Percentiles rank a stretch among this genome's conserved stretches.
These are phyloP conservation scores for Hemerocallis citrina DNA, from an alignment of 106 monocot genomes.

Conservation along the genomic window DNA sequence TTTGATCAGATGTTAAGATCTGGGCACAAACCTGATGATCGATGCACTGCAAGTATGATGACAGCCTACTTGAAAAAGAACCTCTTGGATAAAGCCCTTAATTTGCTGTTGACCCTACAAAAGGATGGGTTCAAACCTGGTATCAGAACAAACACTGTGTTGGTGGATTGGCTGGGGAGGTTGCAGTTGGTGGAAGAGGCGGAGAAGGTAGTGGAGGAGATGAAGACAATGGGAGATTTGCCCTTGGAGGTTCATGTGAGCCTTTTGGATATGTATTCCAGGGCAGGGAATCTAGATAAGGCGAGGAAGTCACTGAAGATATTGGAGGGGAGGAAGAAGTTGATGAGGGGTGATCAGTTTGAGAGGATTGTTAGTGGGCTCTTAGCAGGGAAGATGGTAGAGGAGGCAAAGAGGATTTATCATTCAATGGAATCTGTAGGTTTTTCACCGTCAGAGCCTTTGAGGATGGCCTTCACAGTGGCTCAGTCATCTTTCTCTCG, in stretches of 20 bases:
- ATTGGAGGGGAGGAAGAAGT: slow-evolving; percentile 46
- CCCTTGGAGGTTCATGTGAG: slow-evolving; percentile 58
- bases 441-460: slow-evolving; percentile 31
- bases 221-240: slow-evolving; percentile 40
- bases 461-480: slow-evolving; percentile 25
- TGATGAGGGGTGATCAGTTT: slow-evolving; percentile 48
- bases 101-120: slow-evolving; percentile 59
- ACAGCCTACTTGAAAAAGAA: slow-evolving; percentile 58
- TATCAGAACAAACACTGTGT: slow-evolving; percentile 34
- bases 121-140: slow-evolving; percentile 67
- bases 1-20: slow-evolving; percentile 54
- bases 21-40: slow-evolving; percentile 60
- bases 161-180: slow-evolving; percentile 78
- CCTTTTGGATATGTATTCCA: slow-evolving; percentile 71
- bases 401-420: slow-evolving; percentile 52
- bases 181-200: slow-evolving; percentile 79
- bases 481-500: slow-evolving; percentile 26
- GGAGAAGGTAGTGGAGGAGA: slow-evolving; percentile 42
- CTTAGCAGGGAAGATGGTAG: slow-evolving; percentile 32
- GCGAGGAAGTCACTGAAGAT: slow-evolving; percentile 38
- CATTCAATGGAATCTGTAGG: slow-evolving; percentile 46
- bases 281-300: slow-evolving; percentile 33
- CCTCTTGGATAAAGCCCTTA: slow-evolving; percentile 68
- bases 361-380: slow-evolving; percentile 62
- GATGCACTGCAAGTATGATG: slow-evolving; percentile 55